Evolutionary conservation across 1,284 basidiomycete genomes (phyloP).

Genomic region (Takashimella koratensis): DNA sequence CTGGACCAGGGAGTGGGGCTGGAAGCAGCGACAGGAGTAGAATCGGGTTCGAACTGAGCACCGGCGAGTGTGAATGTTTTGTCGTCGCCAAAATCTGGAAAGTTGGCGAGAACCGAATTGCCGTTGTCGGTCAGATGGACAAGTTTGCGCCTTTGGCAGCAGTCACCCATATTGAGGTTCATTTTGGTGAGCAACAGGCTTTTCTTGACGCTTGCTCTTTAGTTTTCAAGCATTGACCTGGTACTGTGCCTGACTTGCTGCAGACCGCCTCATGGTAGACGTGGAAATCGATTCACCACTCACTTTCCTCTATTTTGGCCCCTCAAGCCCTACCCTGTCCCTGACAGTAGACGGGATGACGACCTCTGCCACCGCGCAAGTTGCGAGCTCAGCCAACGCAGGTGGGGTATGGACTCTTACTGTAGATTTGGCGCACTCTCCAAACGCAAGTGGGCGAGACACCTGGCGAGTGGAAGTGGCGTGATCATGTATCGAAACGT

Average conservation of each 20-base stretch:
- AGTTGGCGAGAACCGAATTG: slow-evolving; percentile 3
- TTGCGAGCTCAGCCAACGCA: too few species aligned
- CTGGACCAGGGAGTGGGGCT: slow-evolving; percentile 3
- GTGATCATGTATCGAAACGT: too few species aligned
- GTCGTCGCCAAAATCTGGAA: slow-evolving; percentile 16
- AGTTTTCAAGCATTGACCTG: too few species aligned
- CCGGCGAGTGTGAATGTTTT: slow-evolving; percentile 15
- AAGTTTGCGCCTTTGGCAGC: slow-evolving; percentile 25
- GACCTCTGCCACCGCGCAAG: too few species aligned
- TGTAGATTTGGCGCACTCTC: too few species aligned
- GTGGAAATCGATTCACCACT: background rate
- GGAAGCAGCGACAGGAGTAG: too few species aligned
- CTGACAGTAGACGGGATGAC: too few species aligned
- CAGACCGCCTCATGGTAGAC: background rate
- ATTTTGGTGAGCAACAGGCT: slow-evolving; percentile 8
- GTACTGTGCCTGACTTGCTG: background rate
- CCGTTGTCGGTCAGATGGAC: slow-evolving; percentile 28
- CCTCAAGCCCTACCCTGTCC: too few species aligned
- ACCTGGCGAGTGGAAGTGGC: too few species aligned
- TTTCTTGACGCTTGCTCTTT: background rate
- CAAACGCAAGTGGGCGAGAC: too few species aligned
- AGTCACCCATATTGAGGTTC: slow-evolving; percentile 2
- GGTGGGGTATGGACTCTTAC: too few species aligned
- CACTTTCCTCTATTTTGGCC: background rate
- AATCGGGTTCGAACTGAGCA: slow-evolving; percentile 12